Conservation (phyloP, 2,329 filamentous ascomycete genomes). For the Fusarium staphyleae region DNA sequence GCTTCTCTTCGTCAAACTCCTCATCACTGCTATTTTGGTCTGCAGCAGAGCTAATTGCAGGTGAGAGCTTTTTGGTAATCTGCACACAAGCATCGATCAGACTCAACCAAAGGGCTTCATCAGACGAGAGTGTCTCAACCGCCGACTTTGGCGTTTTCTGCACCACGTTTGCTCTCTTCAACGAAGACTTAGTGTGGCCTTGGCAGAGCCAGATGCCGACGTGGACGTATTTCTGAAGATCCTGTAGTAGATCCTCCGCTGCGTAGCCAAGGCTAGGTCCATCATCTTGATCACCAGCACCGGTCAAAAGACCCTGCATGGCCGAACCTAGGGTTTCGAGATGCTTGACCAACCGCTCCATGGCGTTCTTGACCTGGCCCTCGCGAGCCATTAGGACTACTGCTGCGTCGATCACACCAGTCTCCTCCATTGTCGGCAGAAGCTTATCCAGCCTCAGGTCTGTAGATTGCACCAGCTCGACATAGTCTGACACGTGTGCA, state of each 20-base stretch:
- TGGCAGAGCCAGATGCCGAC: conserved; percentile 97
- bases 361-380: conserved; percentile 81
- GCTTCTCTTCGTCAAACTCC: conserved; percentile 62
- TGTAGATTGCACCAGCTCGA: conserved; percentile 76
- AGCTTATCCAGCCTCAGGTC: conserved; percentile 82
- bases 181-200: conserved; percentile 72
- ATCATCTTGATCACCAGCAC: conserved; percentile 62
- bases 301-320: conserved; percentile 75
- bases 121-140: conserved; percentile 56
- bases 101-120: conserved; percentile 66
- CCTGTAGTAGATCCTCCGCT: conserved; percentile 75
- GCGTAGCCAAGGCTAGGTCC: conserved; percentile 63
- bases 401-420: conserved; percentile 89
- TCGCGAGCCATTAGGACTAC: conserved; percentile 90
- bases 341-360: conserved; percentile 84
- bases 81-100: conserved; percentile 67
- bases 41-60: conserved; percentile 54
- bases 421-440: conserved; percentile 86
- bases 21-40: conserved; percentile 38
- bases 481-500: conserved; percentile 82
- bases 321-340: conserved; percentile 80
- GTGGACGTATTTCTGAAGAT: conserved; percentile 86
- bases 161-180: conserved; percentile 54
- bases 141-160: conserved; percentile 58
- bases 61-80: conserved; percentile 69